Percentiles rank a stretch among this genome's conserved stretches.
Evolutionary conservation across 257 asterid species (phyloP).

Genomic region (Solanum etuberosum): DNA sequence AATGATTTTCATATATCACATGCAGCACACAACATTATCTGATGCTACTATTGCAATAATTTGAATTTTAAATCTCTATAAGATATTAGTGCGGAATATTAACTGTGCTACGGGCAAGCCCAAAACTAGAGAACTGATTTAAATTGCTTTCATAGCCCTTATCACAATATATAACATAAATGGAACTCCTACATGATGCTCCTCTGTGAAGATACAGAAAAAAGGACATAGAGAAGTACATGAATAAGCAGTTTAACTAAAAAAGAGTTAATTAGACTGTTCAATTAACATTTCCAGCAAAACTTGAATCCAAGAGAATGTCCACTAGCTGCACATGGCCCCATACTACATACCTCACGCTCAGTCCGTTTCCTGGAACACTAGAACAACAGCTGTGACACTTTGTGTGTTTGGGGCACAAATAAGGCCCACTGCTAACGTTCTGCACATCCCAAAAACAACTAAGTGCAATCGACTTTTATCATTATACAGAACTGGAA

Average conservation of each 20-base stretch:
- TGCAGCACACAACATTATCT: background rate
- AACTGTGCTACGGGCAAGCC: background rate
- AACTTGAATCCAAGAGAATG: background rate
- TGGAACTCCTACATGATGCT: background rate
- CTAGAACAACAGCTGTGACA: slow-evolving; percentile 91
- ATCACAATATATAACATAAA: background rate
- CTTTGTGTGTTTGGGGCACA: slow-evolving; percentile 91
- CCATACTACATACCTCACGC: slow-evolving; percentile 59
- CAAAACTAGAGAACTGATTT: background rate
- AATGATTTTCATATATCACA: background rate
- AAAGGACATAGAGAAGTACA: background rate
- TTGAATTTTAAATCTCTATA: background rate
- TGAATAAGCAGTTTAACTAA: background rate
- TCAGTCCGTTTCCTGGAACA: slow-evolving; percentile 94
- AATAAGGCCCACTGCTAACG: slow-evolving; percentile 82
- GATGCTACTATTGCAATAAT: background rate
- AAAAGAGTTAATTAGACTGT: background rate
- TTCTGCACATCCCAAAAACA: slow-evolving; percentile 42
- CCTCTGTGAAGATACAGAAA: background rate
- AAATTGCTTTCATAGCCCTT: background rate
- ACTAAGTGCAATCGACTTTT: slow-evolving; percentile 2
- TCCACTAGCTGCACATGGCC: background rate
- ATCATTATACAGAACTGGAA: background rate
- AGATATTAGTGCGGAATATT: background rate
- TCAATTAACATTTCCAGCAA: background rate